Percentiles rank a stretch among this genome's conserved stretches.
These are phyloP conservation scores for Brassica hybrid DNA, from an alignment of 441 rosid species.

Conservation along the genomic window DNA sequence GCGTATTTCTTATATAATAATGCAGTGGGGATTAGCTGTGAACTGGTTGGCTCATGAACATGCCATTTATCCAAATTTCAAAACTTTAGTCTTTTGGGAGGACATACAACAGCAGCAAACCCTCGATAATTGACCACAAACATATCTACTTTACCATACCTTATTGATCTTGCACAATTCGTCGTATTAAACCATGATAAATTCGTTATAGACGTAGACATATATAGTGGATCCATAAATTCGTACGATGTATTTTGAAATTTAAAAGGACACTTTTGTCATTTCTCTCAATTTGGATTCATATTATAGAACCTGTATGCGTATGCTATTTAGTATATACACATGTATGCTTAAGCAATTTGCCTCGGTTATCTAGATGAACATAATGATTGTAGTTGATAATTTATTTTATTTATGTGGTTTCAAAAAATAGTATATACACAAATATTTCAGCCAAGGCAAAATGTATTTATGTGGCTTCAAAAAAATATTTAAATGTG, in stretches of 20 bases:
- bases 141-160: conserved; percentile 25
- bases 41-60: conserved; percentile 40
- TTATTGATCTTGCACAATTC: conserved; percentile 31
- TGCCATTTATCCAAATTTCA: conserved; percentile 36
- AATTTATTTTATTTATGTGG: no score
- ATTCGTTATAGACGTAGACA: conserved; percentile 12
- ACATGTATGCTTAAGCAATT: not conserved
- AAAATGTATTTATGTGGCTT: not conserved
- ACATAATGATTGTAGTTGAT: not conserved
- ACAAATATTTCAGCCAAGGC: not conserved
- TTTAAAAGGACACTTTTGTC: not conserved
- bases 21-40: conserved; percentile 38
- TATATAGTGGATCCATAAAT: conserved; percentile 15
- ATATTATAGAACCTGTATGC: not conserved
- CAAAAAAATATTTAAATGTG: no score
- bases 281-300: not conserved
- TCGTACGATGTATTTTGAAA: not conserved
- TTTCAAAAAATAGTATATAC: no score
- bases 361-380: not conserved
- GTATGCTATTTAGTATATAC: not conserved
- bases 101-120: conserved; percentile 28
- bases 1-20: conserved; percentile 2
- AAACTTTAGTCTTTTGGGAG: conserved; percentile 31
- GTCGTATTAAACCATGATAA: conserved; percentile 21
- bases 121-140: conserved; percentile 40